phyloP scores from a whole-genome alignment of 768 basidiomycete species.

The Phallus indusiatus region DNA sequence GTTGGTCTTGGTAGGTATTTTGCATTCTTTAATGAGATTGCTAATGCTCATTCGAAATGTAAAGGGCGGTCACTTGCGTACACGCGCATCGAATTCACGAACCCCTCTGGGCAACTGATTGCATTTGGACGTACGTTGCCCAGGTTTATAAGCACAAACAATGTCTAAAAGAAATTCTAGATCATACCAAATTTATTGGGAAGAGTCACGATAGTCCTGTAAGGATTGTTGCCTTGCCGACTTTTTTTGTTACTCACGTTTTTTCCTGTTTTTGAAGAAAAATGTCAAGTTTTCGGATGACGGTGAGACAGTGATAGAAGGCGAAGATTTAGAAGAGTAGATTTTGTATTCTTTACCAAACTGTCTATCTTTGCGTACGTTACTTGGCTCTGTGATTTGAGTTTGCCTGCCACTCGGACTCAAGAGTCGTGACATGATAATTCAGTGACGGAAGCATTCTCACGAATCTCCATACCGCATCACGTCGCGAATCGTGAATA shows the following conservation, averaged over 20 bases:
- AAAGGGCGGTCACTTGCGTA: constrained; percentile 72
- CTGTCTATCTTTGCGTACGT: no score
- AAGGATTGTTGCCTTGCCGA: constrained; percentile 27
- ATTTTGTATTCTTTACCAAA: neutral
- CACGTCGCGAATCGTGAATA: neutral
- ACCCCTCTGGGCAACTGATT: constrained; percentile 54
- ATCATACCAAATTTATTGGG: constrained; percentile 81
- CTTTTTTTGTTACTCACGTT: constrained; percentile 12
- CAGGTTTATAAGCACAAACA: neutral
- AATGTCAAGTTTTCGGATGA: constrained; percentile 75
- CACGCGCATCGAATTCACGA: constrained; percentile 70
- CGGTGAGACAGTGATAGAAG: constrained; percentile 61
- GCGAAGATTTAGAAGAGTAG: constrained; percentile 31
- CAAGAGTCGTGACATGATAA: no score
- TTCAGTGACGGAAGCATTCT: no score
- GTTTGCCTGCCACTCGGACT: no score
- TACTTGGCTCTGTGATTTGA: no score
- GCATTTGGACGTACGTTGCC: constrained; percentile 67
- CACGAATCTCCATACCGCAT: neutral
- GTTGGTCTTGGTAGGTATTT: constrained; percentile 53
- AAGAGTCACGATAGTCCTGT: constrained; percentile 45
- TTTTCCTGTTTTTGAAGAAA: constrained; percentile 30
- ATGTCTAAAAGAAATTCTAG: constrained; percentile 25
- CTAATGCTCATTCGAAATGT: neutral
- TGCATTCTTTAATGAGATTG: neutral